Evolutionary conservation across 1,284 basidiomycete genomes (phyloP), one percentile per base, ranked within the genome.

Genomic region (Trichosporon sp.): DNA sequence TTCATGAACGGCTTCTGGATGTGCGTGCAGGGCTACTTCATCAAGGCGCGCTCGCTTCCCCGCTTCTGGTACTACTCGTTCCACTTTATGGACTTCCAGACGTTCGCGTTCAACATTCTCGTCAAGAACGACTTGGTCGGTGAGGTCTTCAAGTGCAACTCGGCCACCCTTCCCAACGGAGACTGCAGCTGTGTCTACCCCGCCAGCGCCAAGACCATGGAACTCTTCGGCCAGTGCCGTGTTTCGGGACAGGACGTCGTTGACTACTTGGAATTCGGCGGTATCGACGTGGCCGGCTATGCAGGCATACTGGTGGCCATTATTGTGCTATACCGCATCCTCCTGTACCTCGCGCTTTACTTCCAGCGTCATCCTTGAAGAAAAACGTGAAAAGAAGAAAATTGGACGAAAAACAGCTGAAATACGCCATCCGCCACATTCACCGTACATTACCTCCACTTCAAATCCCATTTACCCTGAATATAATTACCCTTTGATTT

Each of bases 1-100:
- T 88, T 87, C 71, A 65, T 84, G 37, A 87, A 87, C 70, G 86
- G 86, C 0, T 84, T 87, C 65, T 87, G 85, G 85, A 87, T 87
- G 85, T 78, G 75, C 64, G 79, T 81, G 33, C 70, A 71, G 56
- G 71, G 71, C 8, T 69, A 66, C 63, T 65, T 67, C 37, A 65
- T 65, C 58, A 46, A 60, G 7, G 61, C 33, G 9, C 63, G 66
- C 37, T 65, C 61, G 1, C 63, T 67, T 10, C 66, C 66, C 7
- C 61, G 59, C 19, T 67, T 67, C 61, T 67, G 66, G 66, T 62
- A 56, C 56, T 57, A 57, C 33, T 29, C 37, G 14, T 63, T 54
- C 34, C 66, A 67, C 46, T 67, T 33, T 11, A 58, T 62, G 56
- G 82, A 84, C 67, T 84, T 81, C 61, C 77, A 83, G 61, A 67